phyloP scores from a whole-genome alignment of 106 monocot species.

The Dioscorea dumetorum region DNA sequence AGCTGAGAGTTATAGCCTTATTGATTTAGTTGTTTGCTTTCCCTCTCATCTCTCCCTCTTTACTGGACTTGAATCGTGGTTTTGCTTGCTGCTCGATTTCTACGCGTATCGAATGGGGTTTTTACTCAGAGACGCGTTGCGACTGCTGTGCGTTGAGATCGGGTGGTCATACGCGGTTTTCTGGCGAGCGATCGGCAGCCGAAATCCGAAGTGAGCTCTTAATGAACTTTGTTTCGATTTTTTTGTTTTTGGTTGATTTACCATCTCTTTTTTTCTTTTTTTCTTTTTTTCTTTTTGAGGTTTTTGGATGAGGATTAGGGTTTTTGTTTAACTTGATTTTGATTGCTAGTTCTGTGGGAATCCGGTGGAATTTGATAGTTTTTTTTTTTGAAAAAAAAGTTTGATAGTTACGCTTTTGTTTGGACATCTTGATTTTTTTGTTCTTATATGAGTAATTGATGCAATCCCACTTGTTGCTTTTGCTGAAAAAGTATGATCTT shows the following conservation, averaged over 20 bases:
- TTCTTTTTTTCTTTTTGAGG: neutral
- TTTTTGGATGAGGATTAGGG: too few species aligned
- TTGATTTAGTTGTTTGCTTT: neutral
- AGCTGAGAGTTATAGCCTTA: slow-evolving; percentile 6
- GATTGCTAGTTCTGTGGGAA: neutral
- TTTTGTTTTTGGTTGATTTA: neutral
- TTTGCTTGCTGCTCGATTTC: neutral
- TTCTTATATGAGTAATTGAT: too few species aligned
- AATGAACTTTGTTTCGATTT: too few species aligned
- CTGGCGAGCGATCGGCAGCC: slow-evolving; percentile 41
- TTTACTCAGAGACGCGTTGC: slow-evolving; percentile 32
- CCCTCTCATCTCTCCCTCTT: too few species aligned
- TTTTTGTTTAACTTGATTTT: neutral
- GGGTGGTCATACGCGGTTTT: slow-evolving; percentile 89
- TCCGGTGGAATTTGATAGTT: neutral
- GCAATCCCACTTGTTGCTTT: neutral
- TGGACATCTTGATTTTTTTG: neutral
- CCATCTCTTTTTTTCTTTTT: neutral
- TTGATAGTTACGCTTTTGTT: neutral
- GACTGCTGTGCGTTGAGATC: slow-evolving; percentile 59
- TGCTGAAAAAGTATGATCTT: neutral
- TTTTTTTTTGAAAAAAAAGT: neutral
- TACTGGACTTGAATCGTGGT: too few species aligned
- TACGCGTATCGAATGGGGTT: slow-evolving; percentile 23
- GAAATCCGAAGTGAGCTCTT: slow-evolving; percentile 36